These are phyloP conservation scores for Backusella australiensis DNA, from an alignment of 192 early-diverging fungal genomes.

Conservation along the genomic window DNA sequence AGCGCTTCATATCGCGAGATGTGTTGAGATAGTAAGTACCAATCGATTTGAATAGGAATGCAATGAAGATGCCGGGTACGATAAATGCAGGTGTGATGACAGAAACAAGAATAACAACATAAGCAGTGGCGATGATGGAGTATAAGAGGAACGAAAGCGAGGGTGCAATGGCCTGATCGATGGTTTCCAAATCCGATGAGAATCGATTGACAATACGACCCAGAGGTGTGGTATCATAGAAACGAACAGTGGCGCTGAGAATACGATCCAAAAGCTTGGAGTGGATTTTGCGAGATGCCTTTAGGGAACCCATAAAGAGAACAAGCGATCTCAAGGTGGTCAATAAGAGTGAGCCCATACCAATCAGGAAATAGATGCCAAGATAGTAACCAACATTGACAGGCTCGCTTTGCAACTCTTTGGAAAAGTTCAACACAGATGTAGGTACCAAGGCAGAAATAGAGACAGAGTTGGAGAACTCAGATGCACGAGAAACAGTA, in stretches of 20 bases:
- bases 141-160: conserved; percentile 46
- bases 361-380: conserved; percentile 55
- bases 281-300: conserved; percentile 59
- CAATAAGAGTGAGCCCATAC: conserved; percentile 40
- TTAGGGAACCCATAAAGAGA: conserved; percentile 48
- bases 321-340: conserved; percentile 39
- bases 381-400: conserved; percentile 61
- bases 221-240: conserved; percentile 89
- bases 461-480: not conserved
- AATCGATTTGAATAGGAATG: conserved; percentile 56
- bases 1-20: conserved; percentile 86
- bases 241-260: conserved; percentile 69
- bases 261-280: conserved; percentile 51
- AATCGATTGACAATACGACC: conserved; percentile 84
- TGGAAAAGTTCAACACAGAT: not conserved
- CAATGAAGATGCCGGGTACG: conserved; percentile 57
- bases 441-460: not conserved
- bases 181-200: conserved; percentile 79
- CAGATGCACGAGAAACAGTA: not conserved
- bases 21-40: conserved; percentile 69
- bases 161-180: conserved; percentile 64
- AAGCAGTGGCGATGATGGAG: conserved; percentile 47
- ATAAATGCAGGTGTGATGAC: conserved; percentile 73
- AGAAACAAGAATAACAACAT: conserved; percentile 62
- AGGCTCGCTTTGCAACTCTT: conserved; percentile 20